Conservation (phyloP, 2,329 filamentous ascomycete species). For the Metarhizium humberi region DNA sequence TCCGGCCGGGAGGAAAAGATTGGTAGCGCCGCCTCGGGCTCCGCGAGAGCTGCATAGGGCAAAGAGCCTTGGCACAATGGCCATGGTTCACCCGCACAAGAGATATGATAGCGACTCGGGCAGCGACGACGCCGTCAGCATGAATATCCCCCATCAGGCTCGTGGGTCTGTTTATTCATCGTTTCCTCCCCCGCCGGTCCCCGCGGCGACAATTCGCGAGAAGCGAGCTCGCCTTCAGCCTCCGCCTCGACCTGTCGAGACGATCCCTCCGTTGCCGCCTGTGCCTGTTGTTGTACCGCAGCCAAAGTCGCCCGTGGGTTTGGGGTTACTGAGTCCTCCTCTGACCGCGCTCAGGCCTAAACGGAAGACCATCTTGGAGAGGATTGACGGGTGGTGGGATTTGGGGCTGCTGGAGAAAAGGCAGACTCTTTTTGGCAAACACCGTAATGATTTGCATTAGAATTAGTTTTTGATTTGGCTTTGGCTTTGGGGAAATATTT, state of each 20-base stretch:
- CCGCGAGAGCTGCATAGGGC: constrained; percentile 13
- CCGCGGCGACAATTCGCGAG: constrained; percentile 23
- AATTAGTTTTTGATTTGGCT: not conserved
- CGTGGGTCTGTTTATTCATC: constrained; percentile 13
- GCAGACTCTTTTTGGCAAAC: constrained; percentile 21
- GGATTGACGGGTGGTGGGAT: constrained; percentile 48
- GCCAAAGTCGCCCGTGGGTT: constrained; percentile 3
- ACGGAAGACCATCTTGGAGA: constrained; percentile 37
- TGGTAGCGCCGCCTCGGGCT: constrained; percentile 2
- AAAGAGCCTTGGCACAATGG: constrained; percentile 28
- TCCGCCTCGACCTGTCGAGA: constrained; percentile 16
- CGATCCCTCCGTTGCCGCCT: constrained; percentile 18
- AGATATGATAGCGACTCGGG: constrained; percentile 22
- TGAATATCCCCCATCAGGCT: constrained; percentile 11
- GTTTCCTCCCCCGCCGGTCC: constrained; percentile 20
- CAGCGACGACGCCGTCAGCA: constrained; percentile 19
- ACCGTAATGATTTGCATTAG: not conserved
- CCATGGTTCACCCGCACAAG: constrained; percentile 22
- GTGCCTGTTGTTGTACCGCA: constrained; percentile 10
- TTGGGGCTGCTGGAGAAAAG: constrained; percentile 38
- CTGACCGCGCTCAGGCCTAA: constrained; percentile 20
- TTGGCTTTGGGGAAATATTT: not conserved
- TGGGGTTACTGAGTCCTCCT: constrained; percentile 3
- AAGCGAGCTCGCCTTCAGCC: constrained; percentile 14
- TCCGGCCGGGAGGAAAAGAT: constrained; percentile 10